Conservation (phyloP, 805 yeast genomes). For the Schwanniomyces sp. region DNA sequence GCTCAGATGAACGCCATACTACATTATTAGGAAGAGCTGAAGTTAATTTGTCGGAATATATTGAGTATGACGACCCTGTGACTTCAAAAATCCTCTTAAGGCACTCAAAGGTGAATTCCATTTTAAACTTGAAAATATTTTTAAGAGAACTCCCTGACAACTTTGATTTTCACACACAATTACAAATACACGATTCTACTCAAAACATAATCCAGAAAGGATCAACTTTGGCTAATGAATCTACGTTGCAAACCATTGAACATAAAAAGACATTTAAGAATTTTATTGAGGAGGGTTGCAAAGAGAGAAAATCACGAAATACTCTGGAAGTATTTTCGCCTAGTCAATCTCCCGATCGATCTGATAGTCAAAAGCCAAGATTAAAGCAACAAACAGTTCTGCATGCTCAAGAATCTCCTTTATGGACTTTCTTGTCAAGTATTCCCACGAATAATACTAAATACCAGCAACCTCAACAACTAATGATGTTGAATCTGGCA, state of each 20-base stretch:
- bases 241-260: conserved; percentile 11
- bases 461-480: conserved; percentile 1
- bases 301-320: background rate
- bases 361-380: background rate
- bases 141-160: conserved; percentile 43
- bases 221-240: conserved; percentile 33
- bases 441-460: background rate
- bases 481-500: conserved; percentile 46
- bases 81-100: conserved; percentile 68
- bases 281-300: conserved; percentile 37
- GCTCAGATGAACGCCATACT: conserved; percentile 17
- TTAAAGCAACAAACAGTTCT: background rate
- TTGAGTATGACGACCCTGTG: conserved; percentile 50
- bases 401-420: background rate
- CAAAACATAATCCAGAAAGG: background rate
- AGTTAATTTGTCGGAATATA: conserved; percentile 72
- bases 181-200: conserved; percentile 29
- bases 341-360: conserved; percentile 2
- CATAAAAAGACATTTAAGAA: conserved; percentile 50
- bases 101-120: conserved; percentile 80
- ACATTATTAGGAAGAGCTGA: conserved; percentile 63
- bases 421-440: background rate
- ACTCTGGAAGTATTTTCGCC: conserved; percentile 2
- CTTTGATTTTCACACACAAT: conserved; percentile 42
- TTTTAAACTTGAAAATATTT: conserved; percentile 60